A percentile compares a stretch with the other conserved stretches of the same genome.
Conservation (phyloP, 495 filamentous ascomycete genomes). For the Apodospora peruviana region DNA sequence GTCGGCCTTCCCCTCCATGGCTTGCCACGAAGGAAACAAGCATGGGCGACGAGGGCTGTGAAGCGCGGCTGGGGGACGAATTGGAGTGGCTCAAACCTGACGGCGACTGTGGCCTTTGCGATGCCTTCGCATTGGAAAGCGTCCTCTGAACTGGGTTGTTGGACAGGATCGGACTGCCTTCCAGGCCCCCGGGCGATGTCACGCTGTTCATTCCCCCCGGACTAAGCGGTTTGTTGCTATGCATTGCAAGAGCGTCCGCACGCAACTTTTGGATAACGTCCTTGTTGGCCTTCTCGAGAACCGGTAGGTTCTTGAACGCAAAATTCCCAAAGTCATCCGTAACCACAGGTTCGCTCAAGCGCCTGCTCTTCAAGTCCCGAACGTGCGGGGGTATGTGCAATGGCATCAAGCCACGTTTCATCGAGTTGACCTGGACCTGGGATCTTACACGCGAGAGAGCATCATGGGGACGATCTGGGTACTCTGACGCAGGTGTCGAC, state of each 20-base stretch:
- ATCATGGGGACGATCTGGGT: conserved; percentile 86
- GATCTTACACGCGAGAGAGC: conserved; percentile 84
- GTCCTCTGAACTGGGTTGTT: conserved; percentile 72
- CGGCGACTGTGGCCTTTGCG: conserved; percentile 78
- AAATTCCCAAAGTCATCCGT: conserved; percentile 95
- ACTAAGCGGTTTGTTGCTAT: conserved; percentile 49
- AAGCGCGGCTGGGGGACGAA: conserved; percentile 78
- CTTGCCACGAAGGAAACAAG: conserved; percentile 88
- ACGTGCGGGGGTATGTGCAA: conserved; percentile 95
- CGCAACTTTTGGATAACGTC: conserved; percentile 95
- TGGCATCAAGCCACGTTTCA: conserved; percentile 87
- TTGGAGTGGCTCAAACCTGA: conserved; percentile 72
- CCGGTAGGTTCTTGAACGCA: conserved; percentile 93
- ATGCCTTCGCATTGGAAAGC: conserved; percentile 67
- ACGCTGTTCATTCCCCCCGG: conserved; percentile 35
- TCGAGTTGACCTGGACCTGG: conserved; percentile 74
- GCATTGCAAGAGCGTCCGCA: conserved; percentile 73
- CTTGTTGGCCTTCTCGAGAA: conserved; percentile 96
- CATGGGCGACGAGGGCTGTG: conserved; percentile 91
- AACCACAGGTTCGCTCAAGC: conserved; percentile 83
- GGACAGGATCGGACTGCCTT: conserved; percentile 79
- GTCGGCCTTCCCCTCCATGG: conserved; percentile 37
- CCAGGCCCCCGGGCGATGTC: conserved; percentile 52
- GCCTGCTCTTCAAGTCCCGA: conserved; percentile 75
- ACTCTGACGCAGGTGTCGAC: conserved; percentile 59